These are phyloP conservation scores for Leccinum imitatum DNA, from an alignment of 768 basidiomycete species.

Conservation along the genomic window DNA sequence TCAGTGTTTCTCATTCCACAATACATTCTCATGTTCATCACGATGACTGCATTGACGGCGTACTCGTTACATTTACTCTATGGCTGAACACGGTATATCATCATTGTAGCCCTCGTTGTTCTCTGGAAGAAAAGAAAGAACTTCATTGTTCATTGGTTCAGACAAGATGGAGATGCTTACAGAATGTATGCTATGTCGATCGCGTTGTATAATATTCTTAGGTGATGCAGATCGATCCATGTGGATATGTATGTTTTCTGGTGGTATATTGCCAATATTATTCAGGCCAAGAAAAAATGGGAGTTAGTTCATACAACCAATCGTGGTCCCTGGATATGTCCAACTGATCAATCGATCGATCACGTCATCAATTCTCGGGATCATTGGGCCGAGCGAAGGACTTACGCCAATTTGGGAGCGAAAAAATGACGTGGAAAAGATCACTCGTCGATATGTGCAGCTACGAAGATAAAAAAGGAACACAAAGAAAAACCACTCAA, in stretches of 20 bases:
- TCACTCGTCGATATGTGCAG: not conserved
- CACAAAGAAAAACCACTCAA: not conserved
- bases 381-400: not conserved
- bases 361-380: not conserved
- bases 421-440: not conserved
- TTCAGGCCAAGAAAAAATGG: not conserved
- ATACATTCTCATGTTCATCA: slow-evolving; percentile 41
- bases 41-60: slow-evolving; percentile 38
- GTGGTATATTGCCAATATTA: not conserved
- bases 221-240: not conserved
- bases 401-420: not conserved
- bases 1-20: slow-evolving; percentile 64
- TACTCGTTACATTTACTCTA: slow-evolving; percentile 39
- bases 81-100: slow-evolving; percentile 12
- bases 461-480: not conserved
- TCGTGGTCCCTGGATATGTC: not conserved
- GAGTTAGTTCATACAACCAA: not conserved
- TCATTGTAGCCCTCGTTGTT: no score
- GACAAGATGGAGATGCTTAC: not conserved
- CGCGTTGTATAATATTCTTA: not conserved
- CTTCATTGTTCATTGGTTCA: not conserved
- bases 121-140: not conserved
- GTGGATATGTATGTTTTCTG: not conserved
- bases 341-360: not conserved
- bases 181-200: not conserved